Conservation (phyloP, 495 filamentous ascomycete genomes). For the Pseudoneurospora amorphoporcata region DNA sequence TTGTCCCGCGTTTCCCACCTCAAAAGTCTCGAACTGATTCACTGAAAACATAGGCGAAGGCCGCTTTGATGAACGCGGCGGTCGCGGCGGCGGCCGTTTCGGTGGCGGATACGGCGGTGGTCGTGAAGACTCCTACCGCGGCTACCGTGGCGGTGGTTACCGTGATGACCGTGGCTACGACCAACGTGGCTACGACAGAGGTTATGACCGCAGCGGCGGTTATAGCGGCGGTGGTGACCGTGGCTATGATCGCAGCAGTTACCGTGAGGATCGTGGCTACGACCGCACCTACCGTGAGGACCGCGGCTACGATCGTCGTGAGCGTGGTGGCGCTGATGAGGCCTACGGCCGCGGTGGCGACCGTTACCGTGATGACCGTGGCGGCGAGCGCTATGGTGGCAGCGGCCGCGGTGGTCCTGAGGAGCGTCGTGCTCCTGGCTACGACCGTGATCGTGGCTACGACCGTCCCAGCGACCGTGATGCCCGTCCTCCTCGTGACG, state of each 20-base stretch:
- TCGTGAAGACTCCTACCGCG: slow-evolving; percentile 30
- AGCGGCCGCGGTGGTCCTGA: slow-evolving; percentile 38
- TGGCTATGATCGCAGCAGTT: slow-evolving; percentile 33
- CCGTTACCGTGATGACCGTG: slow-evolving; percentile 35
- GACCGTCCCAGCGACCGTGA: slow-evolving; percentile 41
- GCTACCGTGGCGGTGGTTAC: slow-evolving; percentile 22
- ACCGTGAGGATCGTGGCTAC: slow-evolving; percentile 36
- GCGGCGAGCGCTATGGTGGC: slow-evolving; percentile 24
- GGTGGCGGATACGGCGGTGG: slow-evolving; percentile 27
- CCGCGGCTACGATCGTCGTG: slow-evolving; percentile 52
- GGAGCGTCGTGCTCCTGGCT: slow-evolving; percentile 42
- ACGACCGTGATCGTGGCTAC: slow-evolving; percentile 45
- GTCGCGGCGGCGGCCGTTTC: slow-evolving; percentile 16
- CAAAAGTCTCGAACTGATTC: slow-evolving; percentile 52
- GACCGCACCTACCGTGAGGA: slow-evolving; percentile 45
- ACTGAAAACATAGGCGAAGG: slow-evolving; percentile 28
- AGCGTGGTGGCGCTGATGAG: slow-evolving; percentile 44
- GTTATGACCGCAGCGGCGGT: slow-evolving; percentile 18
- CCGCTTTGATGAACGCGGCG: slow-evolving; percentile 14
- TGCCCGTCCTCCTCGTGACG: slow-evolving; percentile 37
- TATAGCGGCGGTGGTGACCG: slow-evolving; percentile 39
- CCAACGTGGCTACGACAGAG: slow-evolving; percentile 23
- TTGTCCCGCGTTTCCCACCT: slow-evolving; percentile 4
- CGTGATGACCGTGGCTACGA: slow-evolving; percentile 34
- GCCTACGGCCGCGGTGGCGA: slow-evolving; percentile 36